Base-by-base conservation (phyloP, 1,284 basidiomycete genomes). In the Naganishia liquefaciens region DNA sequence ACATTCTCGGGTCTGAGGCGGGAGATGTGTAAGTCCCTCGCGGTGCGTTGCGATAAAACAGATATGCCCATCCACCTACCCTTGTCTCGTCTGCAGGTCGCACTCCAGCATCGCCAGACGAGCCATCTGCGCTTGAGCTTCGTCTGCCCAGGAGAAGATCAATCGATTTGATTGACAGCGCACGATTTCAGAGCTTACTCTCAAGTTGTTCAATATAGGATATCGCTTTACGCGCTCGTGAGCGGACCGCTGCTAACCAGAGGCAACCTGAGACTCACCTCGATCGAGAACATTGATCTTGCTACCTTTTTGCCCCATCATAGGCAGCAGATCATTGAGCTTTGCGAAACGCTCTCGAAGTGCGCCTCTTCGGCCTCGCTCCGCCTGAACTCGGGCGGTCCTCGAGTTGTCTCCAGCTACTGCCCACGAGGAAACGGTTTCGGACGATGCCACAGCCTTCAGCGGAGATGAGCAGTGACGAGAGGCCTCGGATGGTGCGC, bases 271-370 rank as follows among this genome's bases (percentile, higher is more conserved):
- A 27, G 15, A 25, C 55, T 33, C 28, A 58, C 55, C 55, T 37
- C 42, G 17, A 33, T 58, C 55, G 17, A 58, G n/a, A 33, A 58
- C 37, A 25, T 58, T 58, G 43, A 58, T 25, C 44, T 58, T 58
- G 30, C 55, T 58, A 33, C 21, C 55, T 30, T 58, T 58, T 33
- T 46, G 55, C 30, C 55, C 55, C 19, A 23, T 44, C 55, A 58
- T 58, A 9, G 55, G 55, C 30, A 58, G 23, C 1, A 28, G n/a
- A 33, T 58, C 55, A 13, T 30, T 27, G 28, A 58, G 47, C 11
- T 21, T 58, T 5, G 30, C 44, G 25, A 58, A 58, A 10, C 37
- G 46, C 5, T 58, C 55, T 6, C 55, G 43, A 28, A 58, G 30
- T 21, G 47, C 55, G 9, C 21, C 55, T 21, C 55, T 28, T 28